Evolutionary conservation across 1,139 yeast species (phyloP).

Genomic region (Zygosaccharomyces sapae): DNA sequence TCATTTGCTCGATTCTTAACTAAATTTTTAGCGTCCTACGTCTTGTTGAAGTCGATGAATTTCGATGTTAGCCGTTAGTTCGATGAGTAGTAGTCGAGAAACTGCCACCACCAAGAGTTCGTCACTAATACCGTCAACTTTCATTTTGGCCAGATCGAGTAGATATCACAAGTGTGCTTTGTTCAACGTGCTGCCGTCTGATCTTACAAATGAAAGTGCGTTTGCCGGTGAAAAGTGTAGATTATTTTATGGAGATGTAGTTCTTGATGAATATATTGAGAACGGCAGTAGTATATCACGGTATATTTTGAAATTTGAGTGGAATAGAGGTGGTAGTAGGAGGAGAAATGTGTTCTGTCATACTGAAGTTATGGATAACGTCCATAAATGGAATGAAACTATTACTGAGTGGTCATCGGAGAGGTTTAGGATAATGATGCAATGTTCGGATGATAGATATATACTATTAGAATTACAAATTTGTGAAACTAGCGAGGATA

Average conservation of each 20-base stretch:
- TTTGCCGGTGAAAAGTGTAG: conserved; percentile 10
- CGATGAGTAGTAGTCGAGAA: conserved; percentile 1
- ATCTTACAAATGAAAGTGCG: conserved; percentile 9
- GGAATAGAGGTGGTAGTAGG: conserved; percentile 11
- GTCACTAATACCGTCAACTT: neutral
- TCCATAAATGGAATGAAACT: conserved; percentile 17
- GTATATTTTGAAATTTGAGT: conserved; percentile 17
- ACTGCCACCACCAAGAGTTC: neutral
- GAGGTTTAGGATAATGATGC: conserved; percentile 21
- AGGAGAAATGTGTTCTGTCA: conserved; percentile 16
- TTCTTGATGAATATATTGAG: conserved; percentile 18
- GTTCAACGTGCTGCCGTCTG: conserved; percentile 20
- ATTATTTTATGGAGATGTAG: conserved; percentile 16
- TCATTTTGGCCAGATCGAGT: neutral
- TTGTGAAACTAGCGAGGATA: conserved; percentile 17
- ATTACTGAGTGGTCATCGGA: conserved; percentile 14
- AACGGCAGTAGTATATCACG: conserved; percentile 18
- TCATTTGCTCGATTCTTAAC: neutral
- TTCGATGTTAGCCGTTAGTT: conserved; percentile 2
- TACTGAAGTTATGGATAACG: conserved; percentile 20
- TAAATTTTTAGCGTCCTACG: neutral
- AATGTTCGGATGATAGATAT: conserved; percentile 15
- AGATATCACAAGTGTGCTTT: conserved; percentile 4
- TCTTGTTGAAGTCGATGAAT: neutral
- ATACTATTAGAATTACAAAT: conserved; percentile 25